phyloP scores from a whole-genome alignment of 768 basidiomycete species.

The Lactarius akahatsu region DNA sequence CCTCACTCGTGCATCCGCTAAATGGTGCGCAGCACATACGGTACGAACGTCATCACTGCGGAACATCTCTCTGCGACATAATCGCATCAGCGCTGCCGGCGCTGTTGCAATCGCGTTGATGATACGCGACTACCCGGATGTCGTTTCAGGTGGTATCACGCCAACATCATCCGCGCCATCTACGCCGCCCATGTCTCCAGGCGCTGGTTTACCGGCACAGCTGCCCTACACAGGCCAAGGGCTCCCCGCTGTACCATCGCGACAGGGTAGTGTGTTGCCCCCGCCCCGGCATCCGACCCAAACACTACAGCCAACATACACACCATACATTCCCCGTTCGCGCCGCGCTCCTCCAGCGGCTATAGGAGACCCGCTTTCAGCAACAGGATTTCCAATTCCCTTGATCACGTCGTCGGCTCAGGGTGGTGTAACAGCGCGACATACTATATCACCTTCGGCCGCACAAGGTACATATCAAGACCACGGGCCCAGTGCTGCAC shows the following conservation, averaged over 20 bases:
- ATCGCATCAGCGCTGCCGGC: conserved; percentile 79
- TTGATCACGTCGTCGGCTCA: conserved; percentile 60
- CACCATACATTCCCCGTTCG: conserved; percentile 75
- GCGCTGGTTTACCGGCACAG: conserved; percentile 38
- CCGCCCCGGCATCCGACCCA: conserved; percentile 54
- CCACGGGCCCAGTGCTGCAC: conserved; percentile 64
- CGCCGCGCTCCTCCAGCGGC: conserved; percentile 43
- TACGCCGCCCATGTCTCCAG: conserved; percentile 33
- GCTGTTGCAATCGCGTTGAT: conserved; percentile 92
- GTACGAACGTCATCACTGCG: conserved; percentile 80
- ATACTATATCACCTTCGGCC: conserved; percentile 35
- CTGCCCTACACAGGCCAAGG: conserved; percentile 37
- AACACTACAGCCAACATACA: conserved; percentile 69
- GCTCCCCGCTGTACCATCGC: conserved; percentile 38
- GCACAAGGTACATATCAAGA: conserved; percentile 29
- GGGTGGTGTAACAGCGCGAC: conserved; percentile 51
- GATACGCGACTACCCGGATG: conserved; percentile 94
- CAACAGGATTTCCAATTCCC: conserved; percentile 54
- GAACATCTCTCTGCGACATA: conserved; percentile 88
- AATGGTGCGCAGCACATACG: conserved; percentile 57
- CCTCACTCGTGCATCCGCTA: conserved; percentile 2
- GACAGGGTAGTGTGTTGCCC: conserved; percentile 44
- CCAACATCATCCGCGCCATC: conserved; percentile 32
- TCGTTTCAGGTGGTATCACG: conserved; percentile 43
- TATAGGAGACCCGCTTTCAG: conserved; percentile 41